These are phyloP conservation scores for Cytospora leucostoma DNA, from an alignment of 2,329 filamentous ascomycete genomes.

Conservation along the genomic window DNA sequence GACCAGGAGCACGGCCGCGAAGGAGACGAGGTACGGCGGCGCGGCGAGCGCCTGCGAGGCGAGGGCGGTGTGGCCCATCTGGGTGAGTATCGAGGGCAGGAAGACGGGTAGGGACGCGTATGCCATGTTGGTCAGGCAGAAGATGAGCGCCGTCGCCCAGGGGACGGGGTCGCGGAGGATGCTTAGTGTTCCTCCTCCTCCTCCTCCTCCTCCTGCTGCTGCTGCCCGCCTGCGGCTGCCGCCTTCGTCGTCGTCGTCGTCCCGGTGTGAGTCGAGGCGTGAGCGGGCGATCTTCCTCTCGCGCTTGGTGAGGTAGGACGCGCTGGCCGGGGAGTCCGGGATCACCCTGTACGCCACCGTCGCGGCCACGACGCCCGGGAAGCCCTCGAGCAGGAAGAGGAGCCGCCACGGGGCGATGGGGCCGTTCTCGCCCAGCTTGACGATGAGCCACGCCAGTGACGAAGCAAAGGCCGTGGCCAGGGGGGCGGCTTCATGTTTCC, in stretches of 20 bases:
- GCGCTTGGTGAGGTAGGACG: constrained; percentile 61
- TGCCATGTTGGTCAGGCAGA: constrained; percentile 85
- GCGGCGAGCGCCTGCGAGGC: constrained; percentile 76
- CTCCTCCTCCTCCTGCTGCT: constrained; percentile 8
- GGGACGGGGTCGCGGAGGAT: constrained; percentile 66
- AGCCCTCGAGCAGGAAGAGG: constrained; percentile 81
- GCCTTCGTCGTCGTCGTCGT: constrained; percentile 28
- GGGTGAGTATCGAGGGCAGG: constrained; percentile 74
- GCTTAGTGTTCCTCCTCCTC: constrained; percentile 37
- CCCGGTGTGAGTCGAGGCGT: constrained; percentile 50
- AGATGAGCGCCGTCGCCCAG: constrained; percentile 78
- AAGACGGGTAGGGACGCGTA: constrained; percentile 89
- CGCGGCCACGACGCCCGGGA: constrained; percentile 76
- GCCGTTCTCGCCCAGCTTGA: constrained; percentile 63
- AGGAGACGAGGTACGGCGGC: constrained; percentile 78
- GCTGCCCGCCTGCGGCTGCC: constrained; percentile 25
- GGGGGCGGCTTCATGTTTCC: constrained; percentile 62
- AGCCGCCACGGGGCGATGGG: constrained; percentile 84
- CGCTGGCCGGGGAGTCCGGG: constrained; percentile 72
- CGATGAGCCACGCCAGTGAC: constrained; percentile 75
- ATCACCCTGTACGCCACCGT: constrained; percentile 73
- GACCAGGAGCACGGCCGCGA: constrained; percentile 69
- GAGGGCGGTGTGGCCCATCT: constrained; percentile 71
- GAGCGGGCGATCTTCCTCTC: constrained; percentile 71
- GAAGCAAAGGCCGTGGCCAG: constrained; percentile 82